Conservation (phyloP, 805 yeast species). For the Ogataea methylovora region DNA sequence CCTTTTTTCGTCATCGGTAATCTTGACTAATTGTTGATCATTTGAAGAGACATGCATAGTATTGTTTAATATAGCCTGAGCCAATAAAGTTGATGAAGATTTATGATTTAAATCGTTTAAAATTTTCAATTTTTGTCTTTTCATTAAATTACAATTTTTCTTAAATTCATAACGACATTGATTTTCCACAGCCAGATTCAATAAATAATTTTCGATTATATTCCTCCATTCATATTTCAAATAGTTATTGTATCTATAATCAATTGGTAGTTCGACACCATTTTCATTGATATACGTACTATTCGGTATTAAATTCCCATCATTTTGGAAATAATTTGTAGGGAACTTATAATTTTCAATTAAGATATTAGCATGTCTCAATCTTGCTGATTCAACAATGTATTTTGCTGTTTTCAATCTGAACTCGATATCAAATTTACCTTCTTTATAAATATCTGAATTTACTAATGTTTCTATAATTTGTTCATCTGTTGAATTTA, state of each 20-base stretch:
- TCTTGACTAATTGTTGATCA: conserved; percentile 12
- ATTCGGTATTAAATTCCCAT: conserved; percentile 7
- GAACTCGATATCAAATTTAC: conserved; percentile 46
- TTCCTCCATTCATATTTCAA: conserved; percentile 56
- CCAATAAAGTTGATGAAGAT: conserved; percentile 12
- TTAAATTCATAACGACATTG: conserved; percentile 65
- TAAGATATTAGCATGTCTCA: conserved; percentile 30
- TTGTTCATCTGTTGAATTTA: conserved; percentile 39
- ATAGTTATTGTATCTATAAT: conserved; percentile 17
- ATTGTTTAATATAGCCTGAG: conserved; percentile 25
- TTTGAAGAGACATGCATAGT: conserved; percentile 5
- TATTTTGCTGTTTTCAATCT: conserved; percentile 53
- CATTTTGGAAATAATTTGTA: conserved; percentile 10
- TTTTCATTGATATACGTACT: neutral
- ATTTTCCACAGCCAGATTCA: conserved; percentile 61
- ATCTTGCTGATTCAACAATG: conserved; percentile 51
- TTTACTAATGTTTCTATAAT: conserved; percentile 42
- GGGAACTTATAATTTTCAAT: conserved; percentile 17
- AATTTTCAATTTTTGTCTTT: conserved; percentile 30
- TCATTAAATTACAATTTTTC: conserved; percentile 38
- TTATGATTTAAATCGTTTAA: conserved; percentile 2
- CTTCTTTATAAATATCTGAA: conserved; percentile 62
- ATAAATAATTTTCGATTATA: conserved; percentile 59
- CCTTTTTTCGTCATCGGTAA: conserved; percentile 51
- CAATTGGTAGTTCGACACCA: conserved; percentile 1